phyloP scores from a whole-genome alignment of 495 filamentous ascomycete species.

The Xylaria scruposa region DNA sequence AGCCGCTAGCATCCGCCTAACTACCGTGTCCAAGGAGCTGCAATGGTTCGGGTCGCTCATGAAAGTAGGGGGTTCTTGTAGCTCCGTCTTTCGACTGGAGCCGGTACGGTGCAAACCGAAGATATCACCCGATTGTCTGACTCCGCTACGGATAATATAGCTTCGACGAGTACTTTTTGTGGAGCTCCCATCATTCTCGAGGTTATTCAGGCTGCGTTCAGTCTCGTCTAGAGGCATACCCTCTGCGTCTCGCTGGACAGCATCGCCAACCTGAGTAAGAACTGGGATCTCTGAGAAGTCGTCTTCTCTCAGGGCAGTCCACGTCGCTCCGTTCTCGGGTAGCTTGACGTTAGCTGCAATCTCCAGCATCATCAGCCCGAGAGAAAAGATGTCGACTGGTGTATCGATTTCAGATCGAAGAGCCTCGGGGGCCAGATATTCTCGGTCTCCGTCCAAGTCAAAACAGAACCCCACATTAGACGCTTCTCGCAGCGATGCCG shows the following conservation, averaged over 20 bases:
- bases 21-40: constrained; percentile 81
- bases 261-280: constrained; percentile 76
- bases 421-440: constrained; percentile 94
- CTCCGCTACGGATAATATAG: constrained; percentile 34
- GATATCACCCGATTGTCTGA: constrained; percentile 46
- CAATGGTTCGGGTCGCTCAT: constrained; percentile 76
- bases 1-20: constrained; percentile 86
- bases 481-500: constrained; percentile 65
- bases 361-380: constrained; percentile 93
- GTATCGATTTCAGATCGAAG: constrained; percentile 84
- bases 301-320: constrained; percentile 84
- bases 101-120: constrained; percentile 53
- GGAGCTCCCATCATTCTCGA: constrained; percentile 39
- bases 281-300: constrained; percentile 86
- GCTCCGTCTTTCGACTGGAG: constrained; percentile 62
- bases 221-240: constrained; percentile 63
- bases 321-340: constrained; percentile 87
- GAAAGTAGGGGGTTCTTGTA: constrained; percentile 79
- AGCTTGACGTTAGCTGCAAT: constrained; percentile 89
- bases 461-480: constrained; percentile 55
- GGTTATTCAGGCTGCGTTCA: constrained; percentile 41
- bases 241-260: constrained; percentile 74
- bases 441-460: constrained; percentile 92
- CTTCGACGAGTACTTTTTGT: constrained; percentile 29
- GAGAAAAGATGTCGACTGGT: constrained; percentile 89